Conservation (phyloP, 1,284 basidiomycete genomes). For the Pseudozyma sp. region DNA sequence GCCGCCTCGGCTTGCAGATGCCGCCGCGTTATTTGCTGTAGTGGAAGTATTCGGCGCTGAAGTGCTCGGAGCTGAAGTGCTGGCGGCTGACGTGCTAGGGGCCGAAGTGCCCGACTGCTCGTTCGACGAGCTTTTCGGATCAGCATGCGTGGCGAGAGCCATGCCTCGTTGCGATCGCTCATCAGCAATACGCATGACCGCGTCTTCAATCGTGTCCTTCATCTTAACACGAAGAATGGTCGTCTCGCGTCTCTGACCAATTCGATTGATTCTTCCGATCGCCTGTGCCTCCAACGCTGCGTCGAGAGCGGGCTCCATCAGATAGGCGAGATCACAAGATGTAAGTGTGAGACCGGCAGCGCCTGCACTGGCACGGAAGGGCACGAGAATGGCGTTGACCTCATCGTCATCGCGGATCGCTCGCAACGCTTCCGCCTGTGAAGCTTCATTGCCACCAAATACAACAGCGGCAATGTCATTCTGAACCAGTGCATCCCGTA, state of each 20-base stretch:
- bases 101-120: background rate
- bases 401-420: constrained; percentile 49
- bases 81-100: background rate
- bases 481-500: constrained; percentile 41
- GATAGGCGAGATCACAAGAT: constrained; percentile 47
- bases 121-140: background rate
- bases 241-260: constrained; percentile 48
- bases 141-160: constrained; percentile 31
- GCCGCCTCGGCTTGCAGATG: constrained; percentile 1
- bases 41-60: background rate
- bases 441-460: constrained; percentile 33
- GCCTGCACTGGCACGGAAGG: constrained; percentile 51
- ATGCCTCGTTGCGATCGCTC: constrained; percentile 38
- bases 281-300: constrained; percentile 52
- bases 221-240: constrained; percentile 52
- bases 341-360: constrained; percentile 57
- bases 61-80: background rate
- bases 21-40: background rate
- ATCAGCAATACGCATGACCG: constrained; percentile 50
- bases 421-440: constrained; percentile 43
- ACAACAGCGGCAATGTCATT: constrained; percentile 40
- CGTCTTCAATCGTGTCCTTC: constrained; percentile 55
- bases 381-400: constrained; percentile 46
- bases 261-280: constrained; percentile 48
- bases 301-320: constrained; percentile 54